Evolutionary conservation across 352 stramenopile genomes (phyloP).

Genomic region (Globisporangium polare): DNA sequence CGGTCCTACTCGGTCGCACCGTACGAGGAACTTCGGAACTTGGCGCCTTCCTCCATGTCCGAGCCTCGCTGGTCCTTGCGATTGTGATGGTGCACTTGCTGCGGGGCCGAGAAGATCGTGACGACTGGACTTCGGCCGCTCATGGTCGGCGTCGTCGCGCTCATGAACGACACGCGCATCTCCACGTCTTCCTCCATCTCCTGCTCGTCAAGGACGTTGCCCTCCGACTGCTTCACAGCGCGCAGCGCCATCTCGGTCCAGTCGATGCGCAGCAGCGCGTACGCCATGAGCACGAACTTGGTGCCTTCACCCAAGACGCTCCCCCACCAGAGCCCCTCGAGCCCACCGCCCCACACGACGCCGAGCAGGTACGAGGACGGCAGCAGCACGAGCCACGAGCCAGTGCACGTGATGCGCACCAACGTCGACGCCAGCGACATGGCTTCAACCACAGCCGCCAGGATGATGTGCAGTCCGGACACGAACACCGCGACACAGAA

Average conservation of each 20-base stretch:
- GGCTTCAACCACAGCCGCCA: slow-evolving; percentile 72
- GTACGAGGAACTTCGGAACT: slow-evolving; percentile 18
- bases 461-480: slow-evolving; percentile 72
- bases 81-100: slow-evolving; percentile 37
- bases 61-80: slow-evolving; percentile 15
- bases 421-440: slow-evolving; percentile 75
- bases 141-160: slow-evolving; percentile 59
- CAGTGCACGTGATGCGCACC: slow-evolving; percentile 61
- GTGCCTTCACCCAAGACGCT: slow-evolving; percentile 63
- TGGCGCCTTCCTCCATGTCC: slow-evolving; percentile 16
- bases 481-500: slow-evolving; percentile 73
- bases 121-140: slow-evolving; percentile 50
- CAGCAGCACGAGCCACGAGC: slow-evolving; percentile 72
- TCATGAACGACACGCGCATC: slow-evolving; percentile 51
- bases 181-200: slow-evolving; percentile 66
- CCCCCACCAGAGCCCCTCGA: slow-evolving; percentile 72
- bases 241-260: slow-evolving; percentile 64
- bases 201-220: slow-evolving; percentile 37
- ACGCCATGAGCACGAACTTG: slow-evolving; percentile 68
- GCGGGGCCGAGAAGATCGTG: slow-evolving; percentile 52
- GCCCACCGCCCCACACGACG: slow-evolving; percentile 39
- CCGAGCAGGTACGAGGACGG: slow-evolving; percentile 57
- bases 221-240: slow-evolving; percentile 63
- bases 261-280: slow-evolving; percentile 57
- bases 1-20: slow-evolving; percentile 12